A percentile compares a stretch with the other conserved stretches of the same genome.
phyloP scores from a whole-genome alignment of 1,284 basidiomycete genomes.

The Termitomyces sp. region DNA sequence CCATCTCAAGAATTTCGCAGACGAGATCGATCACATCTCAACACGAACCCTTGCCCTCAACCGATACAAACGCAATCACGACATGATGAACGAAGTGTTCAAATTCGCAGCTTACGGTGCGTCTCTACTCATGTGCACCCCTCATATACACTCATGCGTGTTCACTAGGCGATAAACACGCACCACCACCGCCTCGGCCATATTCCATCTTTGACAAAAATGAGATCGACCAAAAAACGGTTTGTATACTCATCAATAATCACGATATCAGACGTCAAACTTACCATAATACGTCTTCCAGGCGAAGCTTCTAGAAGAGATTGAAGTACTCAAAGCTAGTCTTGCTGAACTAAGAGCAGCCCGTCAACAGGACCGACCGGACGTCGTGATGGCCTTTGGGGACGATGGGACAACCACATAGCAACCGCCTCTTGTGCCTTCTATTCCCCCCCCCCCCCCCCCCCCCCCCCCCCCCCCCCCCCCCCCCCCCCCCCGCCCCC shows the following conservation, averaged over 20 bases:
- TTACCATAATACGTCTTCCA: slow-evolving; percentile 18
- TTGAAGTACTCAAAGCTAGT: slow-evolving; percentile 38
- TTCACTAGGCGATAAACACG: slow-evolving; percentile 41
- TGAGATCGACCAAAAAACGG: slow-evolving; percentile 56
- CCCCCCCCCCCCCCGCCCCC: too few species aligned
- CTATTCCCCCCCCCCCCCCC: background rate
- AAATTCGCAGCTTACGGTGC: slow-evolving; percentile 62
- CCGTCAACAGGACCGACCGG: slow-evolving; percentile 20
- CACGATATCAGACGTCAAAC: background rate
- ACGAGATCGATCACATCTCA: slow-evolving; percentile 68
- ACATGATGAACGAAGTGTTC: slow-evolving; percentile 78
- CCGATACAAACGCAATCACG: slow-evolving; percentile 74
- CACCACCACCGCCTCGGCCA: slow-evolving; percentile 33
- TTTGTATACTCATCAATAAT: slow-evolving; percentile 29
- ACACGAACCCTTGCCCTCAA: slow-evolving; percentile 64
- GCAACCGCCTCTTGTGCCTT: background rate
- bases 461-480: too few species aligned
- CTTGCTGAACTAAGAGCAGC: slow-evolving; percentile 29
- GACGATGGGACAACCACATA: slow-evolving; percentile 19
- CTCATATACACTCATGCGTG: background rate
- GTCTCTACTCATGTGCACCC: background rate
- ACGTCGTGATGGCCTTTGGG: slow-evolving; percentile 28
- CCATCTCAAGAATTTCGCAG: slow-evolving; percentile 26
- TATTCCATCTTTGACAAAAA: slow-evolving; percentile 57
- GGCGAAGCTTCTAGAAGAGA: slow-evolving; percentile 44